Base-by-base conservation (phyloP, 164 flowering plant species). In the Stephania yunnanensis region DNA sequence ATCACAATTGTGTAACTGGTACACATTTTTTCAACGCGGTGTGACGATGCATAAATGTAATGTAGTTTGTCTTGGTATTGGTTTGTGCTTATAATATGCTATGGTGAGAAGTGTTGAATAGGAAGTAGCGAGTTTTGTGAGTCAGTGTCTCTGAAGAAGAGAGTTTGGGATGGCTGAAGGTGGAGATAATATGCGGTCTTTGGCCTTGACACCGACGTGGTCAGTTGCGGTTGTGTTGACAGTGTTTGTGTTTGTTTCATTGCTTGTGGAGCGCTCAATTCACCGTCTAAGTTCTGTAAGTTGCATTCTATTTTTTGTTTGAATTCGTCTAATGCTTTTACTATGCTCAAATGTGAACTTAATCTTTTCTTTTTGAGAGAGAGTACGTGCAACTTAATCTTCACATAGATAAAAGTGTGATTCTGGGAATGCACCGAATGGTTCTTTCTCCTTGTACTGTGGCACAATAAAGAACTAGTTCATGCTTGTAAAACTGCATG, bases 161-260 rank as follows among this genome's bases (percentile, higher is more conserved):
- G 69, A 22, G 8, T 72, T 58, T 73, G 13, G 2, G 22, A 91
- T 91, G 96, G 85, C 75, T 55, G 92, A 84, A 67, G 73, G 70
- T 15, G 58, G 79, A 55, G 93, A 91, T 72, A 71, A 91, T 72
- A 71, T 83, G 80, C 77, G 97, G 79, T 93, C 99, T 5, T 79
- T 95, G 91, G 99, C 95, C 65, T 83, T 92, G 79, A 93, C 98
- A 20, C 99, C 99, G 63, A 95, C 99, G 75, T 95, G 99, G 99
- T 93, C 98, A 68, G 99, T 93, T 76, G 98, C 96, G 17, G 79
- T 92, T 48, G 99, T 95, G 6, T 82, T 95, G 89, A 88, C 97
- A 1, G 70, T 93, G 69, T 95, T 95, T 76, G 97, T 95, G 55
- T 92, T 81, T 10, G 97, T 92, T 79, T 95, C 99, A 10, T 85